Evolutionary conservation across 2,329 filamentous ascomycete species (phyloP).

Genomic region (Aspergillus quadrilineatus): DNA sequence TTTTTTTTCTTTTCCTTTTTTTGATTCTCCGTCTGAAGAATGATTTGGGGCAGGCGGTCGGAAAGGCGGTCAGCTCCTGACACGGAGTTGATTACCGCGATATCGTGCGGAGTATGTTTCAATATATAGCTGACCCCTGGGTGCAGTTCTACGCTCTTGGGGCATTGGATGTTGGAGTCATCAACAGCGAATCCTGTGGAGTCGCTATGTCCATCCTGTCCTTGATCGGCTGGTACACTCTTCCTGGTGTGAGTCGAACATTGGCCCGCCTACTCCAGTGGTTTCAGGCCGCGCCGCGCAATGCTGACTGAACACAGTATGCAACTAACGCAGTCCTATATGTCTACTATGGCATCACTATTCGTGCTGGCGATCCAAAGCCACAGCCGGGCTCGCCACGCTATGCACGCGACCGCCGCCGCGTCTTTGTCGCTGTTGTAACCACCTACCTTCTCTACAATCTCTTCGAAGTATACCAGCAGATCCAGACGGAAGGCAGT

Average conservation of each 20-base stretch:
- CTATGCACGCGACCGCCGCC: slow-evolving; percentile 71
- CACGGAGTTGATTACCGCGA: slow-evolving; percentile 4
- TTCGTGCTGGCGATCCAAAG: slow-evolving; percentile 82
- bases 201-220: slow-evolving; percentile 50
- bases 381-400: slow-evolving; percentile 67
- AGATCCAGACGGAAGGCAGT: slow-evolving; percentile 67
- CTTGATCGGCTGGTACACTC: slow-evolving; percentile 60
- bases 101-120: not conserved
- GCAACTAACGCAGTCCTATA: slow-evolving; percentile 74
- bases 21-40: slow-evolving; percentile 12
- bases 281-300: not conserved
- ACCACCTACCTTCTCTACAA: slow-evolving; percentile 84
- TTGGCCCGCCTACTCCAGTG: not conserved
- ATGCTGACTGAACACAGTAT: slow-evolving; percentile 54
- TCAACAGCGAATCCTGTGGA: not conserved
- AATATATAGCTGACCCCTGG: not conserved
- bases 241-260: slow-evolving; percentile 55
- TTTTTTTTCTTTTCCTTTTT: slow-evolving; percentile 29
- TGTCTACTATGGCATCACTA: slow-evolving; percentile 82
- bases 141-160: not conserved
- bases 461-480: slow-evolving; percentile 85
- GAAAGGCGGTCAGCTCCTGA: slow-evolving; percentile 12
- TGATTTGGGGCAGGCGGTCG: slow-evolving; percentile 16
- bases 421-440: slow-evolving; percentile 81
- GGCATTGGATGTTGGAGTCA: not conserved